Conservation (phyloP, 768 basidiomycete species). For the Lactifluus rugatus region DNA sequence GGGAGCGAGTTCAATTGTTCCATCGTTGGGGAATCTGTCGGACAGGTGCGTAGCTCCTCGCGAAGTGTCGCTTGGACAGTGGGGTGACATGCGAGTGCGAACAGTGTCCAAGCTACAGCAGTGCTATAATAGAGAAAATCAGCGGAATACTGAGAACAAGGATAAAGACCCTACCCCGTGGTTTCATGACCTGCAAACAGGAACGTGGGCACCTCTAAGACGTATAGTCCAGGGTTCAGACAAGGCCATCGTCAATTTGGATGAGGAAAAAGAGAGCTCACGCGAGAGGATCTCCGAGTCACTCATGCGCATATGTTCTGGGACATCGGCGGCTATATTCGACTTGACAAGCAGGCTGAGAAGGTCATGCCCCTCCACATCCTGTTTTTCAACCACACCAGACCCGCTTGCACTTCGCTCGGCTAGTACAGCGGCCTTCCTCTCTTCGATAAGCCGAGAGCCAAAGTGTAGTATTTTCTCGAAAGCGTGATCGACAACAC, state of each 20-base stretch:
- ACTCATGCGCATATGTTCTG: slow-evolving; percentile 22
- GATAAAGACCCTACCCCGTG: slow-evolving; percentile 3
- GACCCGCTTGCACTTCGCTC: background rate
- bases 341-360: slow-evolving; percentile 12
- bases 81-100: slow-evolving; percentile 25
- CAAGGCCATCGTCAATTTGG: no score
- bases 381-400: slow-evolving; percentile 8
- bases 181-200: slow-evolving; percentile 27
- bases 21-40: slow-evolving; percentile 14
- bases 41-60: slow-evolving; percentile 25
- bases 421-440: background rate
- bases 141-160: no score
- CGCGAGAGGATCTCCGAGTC: slow-evolving; percentile 27
- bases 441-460: slow-evolving; percentile 6
- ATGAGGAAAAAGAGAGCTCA: background rate
- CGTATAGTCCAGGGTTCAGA: background rate
- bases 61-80: slow-evolving; percentile 28
- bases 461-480: slow-evolving; percentile 43
- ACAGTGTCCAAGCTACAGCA: slow-evolving; percentile 29
- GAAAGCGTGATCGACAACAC: slow-evolving; percentile 25
- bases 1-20: slow-evolving; percentile 26
- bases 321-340: slow-evolving; percentile 26
- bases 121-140: slow-evolving; percentile 10
- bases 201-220: slow-evolving; percentile 27
- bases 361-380: slow-evolving; percentile 21